These are phyloP conservation scores for Parachaetomium inaequale DNA, from an alignment of 495 filamentous ascomycete species.

Conservation along the genomic window DNA sequence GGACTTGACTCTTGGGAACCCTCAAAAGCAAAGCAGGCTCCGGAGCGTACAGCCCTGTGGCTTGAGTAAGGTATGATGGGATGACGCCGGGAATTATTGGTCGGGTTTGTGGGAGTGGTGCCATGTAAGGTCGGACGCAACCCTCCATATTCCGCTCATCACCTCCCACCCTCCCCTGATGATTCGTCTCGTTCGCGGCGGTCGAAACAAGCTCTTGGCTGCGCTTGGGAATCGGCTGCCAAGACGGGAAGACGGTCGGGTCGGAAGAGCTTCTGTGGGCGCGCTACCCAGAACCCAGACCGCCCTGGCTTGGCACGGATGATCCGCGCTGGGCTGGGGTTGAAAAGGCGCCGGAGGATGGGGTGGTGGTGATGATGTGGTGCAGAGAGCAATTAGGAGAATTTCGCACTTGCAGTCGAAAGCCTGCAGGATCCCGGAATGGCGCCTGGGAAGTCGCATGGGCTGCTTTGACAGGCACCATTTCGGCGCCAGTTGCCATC, in stretches of 20 bases:
- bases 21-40: too few relatives aligned
- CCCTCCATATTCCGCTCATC: too few relatives aligned
- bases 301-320: conserved; percentile 11
- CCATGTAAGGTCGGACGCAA: too few relatives aligned
- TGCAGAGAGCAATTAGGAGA: conserved; percentile 22
- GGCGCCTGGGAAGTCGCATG: conserved; percentile 18
- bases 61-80: too few relatives aligned
- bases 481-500: neutral
- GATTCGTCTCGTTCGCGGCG: neutral
- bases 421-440: conserved; percentile 20
- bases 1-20: too few relatives aligned
- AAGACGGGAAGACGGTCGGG: conserved; percentile 26
- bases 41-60: too few relatives aligned
- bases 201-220: neutral
- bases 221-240: conserved; percentile 17
- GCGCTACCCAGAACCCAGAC: conserved; percentile 1
- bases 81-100: too few relatives aligned
- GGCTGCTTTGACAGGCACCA: neutral
- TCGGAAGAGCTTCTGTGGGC: conserved; percentile 12
- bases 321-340: neutral
- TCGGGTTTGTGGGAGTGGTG: too few relatives aligned
- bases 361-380: neutral
- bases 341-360: neutral
- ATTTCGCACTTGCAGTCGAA: conserved; percentile 9
- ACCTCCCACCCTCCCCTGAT: neutral